phyloP scores from a whole-genome alignment of 2,329 filamentous ascomycete species.

The Phyllosticta citriasiana region DNA sequence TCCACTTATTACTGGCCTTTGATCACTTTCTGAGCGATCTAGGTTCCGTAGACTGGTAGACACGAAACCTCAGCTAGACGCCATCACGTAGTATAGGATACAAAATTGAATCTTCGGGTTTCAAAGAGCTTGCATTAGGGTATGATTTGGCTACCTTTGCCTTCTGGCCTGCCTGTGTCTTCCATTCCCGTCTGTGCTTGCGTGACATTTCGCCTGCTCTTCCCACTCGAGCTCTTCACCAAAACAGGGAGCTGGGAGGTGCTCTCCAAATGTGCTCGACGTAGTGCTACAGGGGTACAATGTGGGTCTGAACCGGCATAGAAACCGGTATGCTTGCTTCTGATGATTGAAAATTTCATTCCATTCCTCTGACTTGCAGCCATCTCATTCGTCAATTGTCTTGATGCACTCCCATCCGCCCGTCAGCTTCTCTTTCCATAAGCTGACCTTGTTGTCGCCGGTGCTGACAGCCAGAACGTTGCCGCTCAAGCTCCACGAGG shows the following conservation, averaged over 20 bases:
- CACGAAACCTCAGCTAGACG: too few species aligned
- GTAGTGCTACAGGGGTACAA: background rate
- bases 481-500: constrained; percentile 94
- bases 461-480: constrained; percentile 92
- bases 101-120: too few species aligned
- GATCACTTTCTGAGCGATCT: too few species aligned
- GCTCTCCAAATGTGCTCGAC: background rate
- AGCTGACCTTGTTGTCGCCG: constrained; percentile 88
- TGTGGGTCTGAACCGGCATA: background rate
- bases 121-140: background rate
- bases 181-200: background rate
- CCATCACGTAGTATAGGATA: too few species aligned
- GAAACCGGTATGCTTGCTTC: background rate
- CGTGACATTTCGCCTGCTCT: background rate
- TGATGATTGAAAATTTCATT: background rate
- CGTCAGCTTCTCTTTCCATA: constrained; percentile 97
- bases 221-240: background rate
- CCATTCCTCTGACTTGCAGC: background rate
- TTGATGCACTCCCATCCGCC: constrained; percentile 97
- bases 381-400: constrained; percentile 71
- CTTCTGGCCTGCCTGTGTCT: background rate
- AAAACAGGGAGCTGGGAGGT: background rate
- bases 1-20: too few species aligned
- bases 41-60: too few species aligned
- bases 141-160: background rate